Evolutionary conservation across 1,284 basidiomycete species (phyloP).

Genomic region (Thelephora terrestris): DNA sequence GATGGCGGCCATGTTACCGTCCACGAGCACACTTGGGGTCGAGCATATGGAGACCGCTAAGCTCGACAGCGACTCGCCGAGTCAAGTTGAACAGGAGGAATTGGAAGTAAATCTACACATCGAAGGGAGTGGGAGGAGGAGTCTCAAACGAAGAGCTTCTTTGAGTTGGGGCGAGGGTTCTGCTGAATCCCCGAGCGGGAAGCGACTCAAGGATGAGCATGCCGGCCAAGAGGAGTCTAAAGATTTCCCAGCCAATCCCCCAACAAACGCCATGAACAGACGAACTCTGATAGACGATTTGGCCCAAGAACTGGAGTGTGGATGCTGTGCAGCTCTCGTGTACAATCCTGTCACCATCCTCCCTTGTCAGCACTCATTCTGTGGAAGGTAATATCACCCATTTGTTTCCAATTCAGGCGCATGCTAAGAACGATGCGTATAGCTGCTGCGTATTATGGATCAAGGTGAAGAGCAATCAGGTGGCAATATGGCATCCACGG

Average conservation of each 20-base stretch:
- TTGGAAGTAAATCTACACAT: constrained; percentile 1
- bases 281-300: constrained; percentile 45
- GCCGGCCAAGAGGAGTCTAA: constrained; percentile 8
- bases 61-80: too few species aligned
- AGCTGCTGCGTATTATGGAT: constrained; percentile 74
- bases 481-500: constrained; percentile 9
- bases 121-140: neutral
- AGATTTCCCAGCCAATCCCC: constrained; percentile 3
- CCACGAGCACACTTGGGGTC: too few species aligned
- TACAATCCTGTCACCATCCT: constrained; percentile 67
- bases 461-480: constrained; percentile 37
- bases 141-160: constrained; percentile 56
- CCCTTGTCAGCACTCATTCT: constrained; percentile 79
- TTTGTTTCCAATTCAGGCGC: neutral
- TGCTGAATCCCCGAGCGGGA: constrained; percentile 39
- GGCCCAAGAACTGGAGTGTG: constrained; percentile 66
- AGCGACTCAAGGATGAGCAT: constrained; percentile 44
- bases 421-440: constrained; percentile 8
- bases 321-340: constrained; percentile 70
- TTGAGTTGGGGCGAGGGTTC: constrained; percentile 39
- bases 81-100: neutral
- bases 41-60: too few species aligned
- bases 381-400: constrained; percentile 53
- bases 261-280: constrained; percentile 17
- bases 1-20: too few species aligned